Percentiles rank a stretch among this genome's conserved stretches.
These are phyloP conservation scores for Aphanomyces cochlioides DNA, from an alignment of 352 stramenopile species.

Conservation along the genomic window DNA sequence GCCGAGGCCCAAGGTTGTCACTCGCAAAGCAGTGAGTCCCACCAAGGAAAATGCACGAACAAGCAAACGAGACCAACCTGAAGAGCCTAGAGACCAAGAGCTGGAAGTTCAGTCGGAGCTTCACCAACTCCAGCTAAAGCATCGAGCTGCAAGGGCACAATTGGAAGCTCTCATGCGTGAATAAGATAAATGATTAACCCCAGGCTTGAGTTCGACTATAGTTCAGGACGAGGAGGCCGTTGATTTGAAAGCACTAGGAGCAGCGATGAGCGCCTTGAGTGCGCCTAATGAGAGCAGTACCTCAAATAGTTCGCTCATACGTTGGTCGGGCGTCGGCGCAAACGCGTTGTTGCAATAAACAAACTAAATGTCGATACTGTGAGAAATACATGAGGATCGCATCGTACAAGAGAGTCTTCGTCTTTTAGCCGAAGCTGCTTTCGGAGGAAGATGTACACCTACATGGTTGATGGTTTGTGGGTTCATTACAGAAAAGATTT, in stretches of 20 bases:
- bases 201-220: slow-evolving; percentile 84
- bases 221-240: slow-evolving; percentile 76
- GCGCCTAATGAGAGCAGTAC: slow-evolving; percentile 34
- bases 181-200: slow-evolving; percentile 46
- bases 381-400: not conserved
- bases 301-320: slow-evolving; percentile 70
- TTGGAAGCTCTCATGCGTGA: slow-evolving; percentile 63
- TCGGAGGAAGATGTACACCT: slow-evolving; percentile 83
- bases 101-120: slow-evolving; percentile 50
- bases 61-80: not conserved
- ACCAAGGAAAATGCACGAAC: slow-evolving; percentile 29
- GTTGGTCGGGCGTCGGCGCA: slow-evolving; percentile 74
- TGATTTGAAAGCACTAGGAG: slow-evolving; percentile 71
- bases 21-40: slow-evolving; percentile 20
- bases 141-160: slow-evolving; percentile 66
- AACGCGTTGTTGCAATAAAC: slow-evolving; percentile 88
- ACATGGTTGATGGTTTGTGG: not conserved
- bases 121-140: slow-evolving; percentile 60
- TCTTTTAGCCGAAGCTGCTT: slow-evolving; percentile 81
- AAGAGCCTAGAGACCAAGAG: slow-evolving; percentile 33
- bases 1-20: slow-evolving; percentile 49
- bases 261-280: not conserved
- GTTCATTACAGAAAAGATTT: slow-evolving; percentile 20
- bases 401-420: slow-evolving; percentile 55
- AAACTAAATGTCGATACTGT: slow-evolving; percentile 45